Evolutionary conservation across 2,329 filamentous ascomycete species (phyloP).

Genomic region (Aspergillus tanneri): DNA sequence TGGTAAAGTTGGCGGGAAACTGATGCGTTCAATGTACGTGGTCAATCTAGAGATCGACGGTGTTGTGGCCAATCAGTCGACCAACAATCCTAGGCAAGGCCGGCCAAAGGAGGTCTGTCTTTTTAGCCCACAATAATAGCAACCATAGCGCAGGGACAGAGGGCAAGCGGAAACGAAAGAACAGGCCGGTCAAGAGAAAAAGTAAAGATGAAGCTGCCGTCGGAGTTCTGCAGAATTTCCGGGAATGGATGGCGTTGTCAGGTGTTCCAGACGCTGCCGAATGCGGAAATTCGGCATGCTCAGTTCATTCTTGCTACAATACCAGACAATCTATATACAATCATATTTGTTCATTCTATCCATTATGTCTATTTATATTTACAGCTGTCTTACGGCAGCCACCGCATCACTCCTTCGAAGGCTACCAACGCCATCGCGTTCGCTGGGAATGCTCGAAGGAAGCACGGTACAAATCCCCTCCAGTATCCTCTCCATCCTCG

Average conservation of each 20-base stretch:
- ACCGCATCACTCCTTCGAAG: conserved; percentile 87
- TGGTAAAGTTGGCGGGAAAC: conserved; percentile 11
- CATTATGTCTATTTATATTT: background rate
- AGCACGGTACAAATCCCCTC: conserved; percentile 91
- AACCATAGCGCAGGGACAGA: background rate
- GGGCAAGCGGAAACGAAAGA: background rate
- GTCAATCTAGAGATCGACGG: conserved; percentile 12
- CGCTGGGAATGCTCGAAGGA: conserved; percentile 88
- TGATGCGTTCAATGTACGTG: conserved; percentile 20
- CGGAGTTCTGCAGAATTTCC: too few species aligned
- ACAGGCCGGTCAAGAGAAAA: background rate
- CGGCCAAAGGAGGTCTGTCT: conserved; percentile 1
- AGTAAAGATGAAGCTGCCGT: background rate
- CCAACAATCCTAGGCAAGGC: background rate
- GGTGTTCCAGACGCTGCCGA: background rate
- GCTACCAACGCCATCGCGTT: conserved; percentile 92
- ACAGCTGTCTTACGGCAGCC: conserved; percentile 39
- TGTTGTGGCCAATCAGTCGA: background rate
- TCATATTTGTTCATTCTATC: background rate
- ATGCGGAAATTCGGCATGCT: conserved; percentile 7
- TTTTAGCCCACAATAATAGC: conserved; percentile 12
- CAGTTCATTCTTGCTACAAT: background rate
- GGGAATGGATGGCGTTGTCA: background rate
- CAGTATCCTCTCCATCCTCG: conserved; percentile 78
- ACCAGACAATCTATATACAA: background rate